These are phyloP conservation scores for Beta macrorhiza DNA, from an alignment of 179 eudicot species.

Conservation along the genomic window DNA sequence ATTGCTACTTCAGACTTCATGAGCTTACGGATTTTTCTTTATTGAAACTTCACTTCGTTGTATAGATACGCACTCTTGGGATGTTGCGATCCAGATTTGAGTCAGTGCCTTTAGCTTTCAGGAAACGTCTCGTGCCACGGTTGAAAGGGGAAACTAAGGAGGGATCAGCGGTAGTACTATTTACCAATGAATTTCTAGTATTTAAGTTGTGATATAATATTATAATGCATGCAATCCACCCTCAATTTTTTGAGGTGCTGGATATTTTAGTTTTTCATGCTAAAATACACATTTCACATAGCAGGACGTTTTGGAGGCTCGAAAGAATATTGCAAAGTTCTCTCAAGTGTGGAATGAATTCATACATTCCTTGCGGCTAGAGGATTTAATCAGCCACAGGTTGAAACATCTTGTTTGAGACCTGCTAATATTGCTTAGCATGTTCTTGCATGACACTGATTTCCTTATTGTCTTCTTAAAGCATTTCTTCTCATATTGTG, in stretches of 20 bases:
- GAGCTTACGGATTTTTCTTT: slow-evolving; percentile 5
- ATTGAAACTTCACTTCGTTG: not conserved
- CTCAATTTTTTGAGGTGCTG: slow-evolving; percentile 5
- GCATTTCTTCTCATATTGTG: slow-evolving; percentile 5
- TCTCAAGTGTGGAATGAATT: slow-evolving; percentile 99
- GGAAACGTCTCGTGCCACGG: slow-evolving; percentile 72
- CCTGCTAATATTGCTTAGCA: slow-evolving; percentile 4
- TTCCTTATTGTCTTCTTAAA: not conserved
- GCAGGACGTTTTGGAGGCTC: slow-evolving; percentile 53
- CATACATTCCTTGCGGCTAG: slow-evolving; percentile 73
- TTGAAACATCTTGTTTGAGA: slow-evolving; percentile 34
- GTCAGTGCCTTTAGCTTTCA: slow-evolving; percentile 87
- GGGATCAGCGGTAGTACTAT: slow-evolving; percentile 44
- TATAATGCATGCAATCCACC: not conserved
- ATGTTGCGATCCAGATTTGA: slow-evolving; percentile 97
- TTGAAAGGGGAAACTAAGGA: slow-evolving; percentile 42
- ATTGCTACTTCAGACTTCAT: not conserved
- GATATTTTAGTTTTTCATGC: slow-evolving; percentile 11
- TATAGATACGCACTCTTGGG: slow-evolving; percentile 90
- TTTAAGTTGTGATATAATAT: not conserved
- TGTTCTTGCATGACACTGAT: slow-evolving; percentile 4
- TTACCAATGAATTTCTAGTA: slow-evolving; percentile 20
- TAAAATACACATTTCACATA: slow-evolving; percentile 20
- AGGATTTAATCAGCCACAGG: slow-evolving; percentile 89
- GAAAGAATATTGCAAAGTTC: slow-evolving; percentile 80